phyloP scores from a whole-genome alignment of 345 rosid genomes.

The Luvunga scandens region DNA sequence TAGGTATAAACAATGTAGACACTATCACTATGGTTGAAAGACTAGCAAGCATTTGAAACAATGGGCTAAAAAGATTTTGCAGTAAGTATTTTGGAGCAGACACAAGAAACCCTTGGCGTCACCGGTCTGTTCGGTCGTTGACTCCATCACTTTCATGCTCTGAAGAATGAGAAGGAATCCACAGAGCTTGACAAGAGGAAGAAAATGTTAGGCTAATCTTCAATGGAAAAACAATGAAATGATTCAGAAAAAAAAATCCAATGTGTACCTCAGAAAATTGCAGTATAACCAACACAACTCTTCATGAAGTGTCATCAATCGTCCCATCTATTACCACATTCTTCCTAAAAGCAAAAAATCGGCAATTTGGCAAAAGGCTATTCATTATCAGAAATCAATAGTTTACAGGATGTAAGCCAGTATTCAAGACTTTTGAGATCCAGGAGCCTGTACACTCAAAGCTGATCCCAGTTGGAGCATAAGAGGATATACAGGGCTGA shows the following conservation, averaged over 20 bases:
- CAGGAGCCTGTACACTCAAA: conserved; percentile 39
- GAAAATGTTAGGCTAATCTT: background rate
- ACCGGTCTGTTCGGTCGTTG: background rate
- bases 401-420: background rate
- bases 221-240: background rate
- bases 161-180: background rate
- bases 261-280: background rate
- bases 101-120: background rate
- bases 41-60: background rate
- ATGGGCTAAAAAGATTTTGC: background rate
- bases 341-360: conserved; percentile 4
- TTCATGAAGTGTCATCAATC: background rate
- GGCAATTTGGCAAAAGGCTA: conserved; percentile 2
- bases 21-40: background rate
- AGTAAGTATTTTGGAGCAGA: background rate
- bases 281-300: background rate
- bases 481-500: conserved; percentile 90
- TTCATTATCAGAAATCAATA: background rate
- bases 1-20: background rate
- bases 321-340: background rate
- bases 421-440: conserved; percentile 17
- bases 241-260: background rate
- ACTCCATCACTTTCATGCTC: background rate
- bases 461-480: conserved; percentile 87
- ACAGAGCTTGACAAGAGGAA: background rate